Conservation (phyloP, 2,329 filamentous ascomycete species). For the Ampelomyces quisqualis region DNA sequence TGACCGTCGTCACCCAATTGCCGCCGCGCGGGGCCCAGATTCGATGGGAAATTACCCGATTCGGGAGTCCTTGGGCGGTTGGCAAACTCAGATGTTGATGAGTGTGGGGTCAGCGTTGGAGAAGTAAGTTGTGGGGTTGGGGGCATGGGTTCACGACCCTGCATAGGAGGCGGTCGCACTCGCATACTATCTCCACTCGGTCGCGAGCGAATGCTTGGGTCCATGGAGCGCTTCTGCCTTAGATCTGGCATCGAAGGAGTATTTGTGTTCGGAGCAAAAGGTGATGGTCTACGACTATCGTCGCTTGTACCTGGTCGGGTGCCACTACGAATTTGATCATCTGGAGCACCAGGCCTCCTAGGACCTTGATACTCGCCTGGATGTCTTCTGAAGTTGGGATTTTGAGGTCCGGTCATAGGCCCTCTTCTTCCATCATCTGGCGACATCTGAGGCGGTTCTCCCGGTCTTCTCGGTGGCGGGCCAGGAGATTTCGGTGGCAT, state of each 20-base stretch:
- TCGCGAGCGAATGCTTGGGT: conserved; percentile 36
- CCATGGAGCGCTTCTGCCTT: conserved; percentile 37
- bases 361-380: conserved; percentile 23
- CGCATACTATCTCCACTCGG: conserved; percentile 42
- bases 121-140: conserved; percentile 30
- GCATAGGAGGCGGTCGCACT: conserved; percentile 26
- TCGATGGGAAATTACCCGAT: conserved; percentile 24
- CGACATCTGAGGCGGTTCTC: conserved; percentile 14
- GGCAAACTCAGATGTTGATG: conserved; percentile 43
- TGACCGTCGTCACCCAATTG: conserved; percentile 32
- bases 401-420: conserved; percentile 11
- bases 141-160: conserved; percentile 35
- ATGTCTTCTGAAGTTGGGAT: conserved; percentile 26
- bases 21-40: conserved; percentile 31
- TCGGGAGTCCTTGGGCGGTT: conserved; percentile 38
- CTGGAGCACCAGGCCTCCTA: conserved; percentile 22
- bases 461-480: conserved; percentile 23
- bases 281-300: conserved; percentile 30
- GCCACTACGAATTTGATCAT: conserved; percentile 18
- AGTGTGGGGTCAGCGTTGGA: conserved; percentile 44
- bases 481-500: conserved; percentile 27
- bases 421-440: conserved; percentile 20
- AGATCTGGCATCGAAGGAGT: conserved; percentile 31
- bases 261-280: conserved; percentile 21
- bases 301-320: conserved; percentile 35